Base-by-base conservation (phyloP, 257 asterid genomes). In the Henckelia pumila region DNA sequence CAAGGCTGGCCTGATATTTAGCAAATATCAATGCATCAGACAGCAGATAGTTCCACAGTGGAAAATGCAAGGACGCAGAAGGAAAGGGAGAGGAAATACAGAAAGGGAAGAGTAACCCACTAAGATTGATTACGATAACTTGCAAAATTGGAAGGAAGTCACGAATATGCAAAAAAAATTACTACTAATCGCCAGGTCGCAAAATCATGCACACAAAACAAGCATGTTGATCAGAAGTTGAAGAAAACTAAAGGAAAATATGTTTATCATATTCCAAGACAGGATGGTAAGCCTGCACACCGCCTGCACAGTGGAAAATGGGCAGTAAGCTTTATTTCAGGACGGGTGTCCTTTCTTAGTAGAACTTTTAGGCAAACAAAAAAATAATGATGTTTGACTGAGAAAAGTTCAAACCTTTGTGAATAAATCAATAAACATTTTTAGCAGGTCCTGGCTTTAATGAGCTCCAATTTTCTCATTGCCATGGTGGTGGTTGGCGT, bases 251-350 rank as follows among this genome's bases (percentile, higher is more conserved):
- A 81, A 66, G 19, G 52, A 47, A 63, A 28, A 74, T 56, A 63
- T 56, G 30, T 67, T 63, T 83, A 80, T 84, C 82, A 84, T 73
- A 75, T 76, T 84, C 88, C 95, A 82, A 71, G 83, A 87, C 70
- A 87, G 85, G 84, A 87, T 77, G 79, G 92, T 71, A 86, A 86
- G 84, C 96, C 93, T 87, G 96, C 93, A 83, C 84, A 87, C 91
- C 91, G 74, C 96, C 98, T 89, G 98, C 96, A 92, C 92, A 87
- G 89, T 83, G 95, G 95, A 89, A 92, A 92, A 84, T 92, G 92
- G 77, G 86, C 88, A 80, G 82, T 89, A 76, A 89, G 96, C 89
- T 75, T 72, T 52, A 64, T 72, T 75, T 82, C 59, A 70, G 50
- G 56, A 72, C 74, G 25, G 67, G 75, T 63, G 73, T 63, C 59